phyloP scores from a whole-genome alignment of 2,329 filamentous ascomycete species.

The Diaporthe sp. region DNA sequence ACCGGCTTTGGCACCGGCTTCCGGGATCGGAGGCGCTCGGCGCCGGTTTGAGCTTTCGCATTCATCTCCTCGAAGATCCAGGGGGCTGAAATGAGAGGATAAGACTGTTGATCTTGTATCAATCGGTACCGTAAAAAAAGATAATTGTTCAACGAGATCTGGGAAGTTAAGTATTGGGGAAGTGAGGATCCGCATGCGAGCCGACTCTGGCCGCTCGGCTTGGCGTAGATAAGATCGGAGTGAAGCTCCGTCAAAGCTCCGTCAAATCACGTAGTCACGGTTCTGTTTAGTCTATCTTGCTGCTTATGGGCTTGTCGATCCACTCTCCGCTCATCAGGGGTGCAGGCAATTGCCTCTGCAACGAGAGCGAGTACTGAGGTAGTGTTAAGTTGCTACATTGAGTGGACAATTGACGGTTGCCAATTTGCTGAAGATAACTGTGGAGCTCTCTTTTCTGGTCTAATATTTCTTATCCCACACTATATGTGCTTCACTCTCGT shows the following conservation, averaged over 20 bases:
- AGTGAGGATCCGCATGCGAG: neutral
- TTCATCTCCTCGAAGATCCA: neutral
- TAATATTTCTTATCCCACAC: too few species aligned
- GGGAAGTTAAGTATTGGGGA: neutral
- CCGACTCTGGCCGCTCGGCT: slow-evolving; percentile 13
- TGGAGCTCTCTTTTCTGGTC: too few species aligned
- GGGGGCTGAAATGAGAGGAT: neutral
- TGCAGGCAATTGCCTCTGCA: too few species aligned
- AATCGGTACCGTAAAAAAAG: neutral
- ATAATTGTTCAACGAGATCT: neutral
- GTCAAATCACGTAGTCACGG: neutral
- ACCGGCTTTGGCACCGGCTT: slow-evolving; percentile 62
- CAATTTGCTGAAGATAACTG: neutral
- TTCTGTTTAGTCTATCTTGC: neutral
- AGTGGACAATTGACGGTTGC: neutral
- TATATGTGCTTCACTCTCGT: too few species aligned
- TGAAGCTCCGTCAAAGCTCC: neutral
- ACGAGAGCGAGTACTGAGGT: too few species aligned
- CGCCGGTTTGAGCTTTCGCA: slow-evolving; percentile 50
- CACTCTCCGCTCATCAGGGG: neutral
- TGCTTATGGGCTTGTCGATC: neutral
- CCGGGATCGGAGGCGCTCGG: slow-evolving; percentile 57
- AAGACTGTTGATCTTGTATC: neutral
- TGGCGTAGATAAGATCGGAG: slow-evolving; percentile 28
- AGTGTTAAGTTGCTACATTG: too few species aligned